These are phyloP conservation scores for Aspergillus calidoustus DNA, from an alignment of 2,329 filamentous ascomycete species.

Conservation along the genomic window DNA sequence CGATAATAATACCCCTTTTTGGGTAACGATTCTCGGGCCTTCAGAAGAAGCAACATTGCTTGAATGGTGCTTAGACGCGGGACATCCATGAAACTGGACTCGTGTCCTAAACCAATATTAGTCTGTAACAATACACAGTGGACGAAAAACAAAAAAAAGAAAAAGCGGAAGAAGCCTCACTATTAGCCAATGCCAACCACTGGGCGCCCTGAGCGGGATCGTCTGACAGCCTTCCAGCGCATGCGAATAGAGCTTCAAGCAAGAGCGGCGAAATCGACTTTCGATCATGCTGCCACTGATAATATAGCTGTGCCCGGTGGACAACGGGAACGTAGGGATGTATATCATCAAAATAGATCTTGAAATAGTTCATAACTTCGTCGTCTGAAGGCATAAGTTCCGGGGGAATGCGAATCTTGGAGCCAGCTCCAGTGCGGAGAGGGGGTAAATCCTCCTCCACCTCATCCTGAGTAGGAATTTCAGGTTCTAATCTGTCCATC, in stretches of 20 bases:
- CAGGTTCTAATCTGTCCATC: conserved; percentile 54
- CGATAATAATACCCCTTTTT: conserved; percentile 95
- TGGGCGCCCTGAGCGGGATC: conserved; percentile 84
- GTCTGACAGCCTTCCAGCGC: conserved; percentile 80
- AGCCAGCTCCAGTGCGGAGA: conserved; percentile 69
- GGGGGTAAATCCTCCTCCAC: conserved; percentile 72
- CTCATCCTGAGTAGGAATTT: conserved; percentile 67
- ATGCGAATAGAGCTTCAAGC: conserved; percentile 88
- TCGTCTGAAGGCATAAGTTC: conserved; percentile 92
- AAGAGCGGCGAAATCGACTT: conserved; percentile 87
- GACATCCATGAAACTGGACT: conserved; percentile 91
- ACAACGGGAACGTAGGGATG: conserved; percentile 93
- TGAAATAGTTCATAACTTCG: conserved; percentile 80
- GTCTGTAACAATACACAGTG: conserved; percentile 6
- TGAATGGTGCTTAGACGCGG: conserved; percentile 90
- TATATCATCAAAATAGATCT: conserved; percentile 86
- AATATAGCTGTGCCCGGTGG: conserved; percentile 79
- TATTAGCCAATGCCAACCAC: conserved; percentile 88
- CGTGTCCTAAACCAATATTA: conserved; percentile 66
- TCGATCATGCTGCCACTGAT: conserved; percentile 84
- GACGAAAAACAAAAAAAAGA: conserved; percentile 4
- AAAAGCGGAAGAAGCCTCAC: conserved; percentile 56
- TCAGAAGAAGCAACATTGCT: conserved; percentile 82
- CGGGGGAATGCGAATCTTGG: conserved; percentile 83
- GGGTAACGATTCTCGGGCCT: conserved; percentile 88